Conservation (phyloP, 805 yeast genomes). For the Priceomyces haplophilus region DNA sequence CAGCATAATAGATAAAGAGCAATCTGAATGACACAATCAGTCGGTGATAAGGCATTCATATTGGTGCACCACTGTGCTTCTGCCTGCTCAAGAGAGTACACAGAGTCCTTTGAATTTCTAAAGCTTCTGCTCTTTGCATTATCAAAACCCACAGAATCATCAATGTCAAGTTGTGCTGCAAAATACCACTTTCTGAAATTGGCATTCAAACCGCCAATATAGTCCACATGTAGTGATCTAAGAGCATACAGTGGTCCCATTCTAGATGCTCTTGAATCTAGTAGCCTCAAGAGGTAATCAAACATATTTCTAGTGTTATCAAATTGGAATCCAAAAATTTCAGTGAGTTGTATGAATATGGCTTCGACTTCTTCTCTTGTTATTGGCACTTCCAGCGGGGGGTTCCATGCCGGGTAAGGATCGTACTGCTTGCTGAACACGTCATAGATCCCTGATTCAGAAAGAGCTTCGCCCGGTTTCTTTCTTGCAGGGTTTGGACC, state of each 20-base stretch:
- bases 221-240: constrained; percentile 78
- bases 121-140: constrained; percentile 78
- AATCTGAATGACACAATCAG: constrained; percentile 75
- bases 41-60: constrained; percentile 67
- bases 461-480: constrained; percentile 33
- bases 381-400: constrained; percentile 87
- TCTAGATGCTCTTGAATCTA: constrained; percentile 82
- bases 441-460: constrained; percentile 31
- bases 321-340: constrained; percentile 86
- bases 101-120: constrained; percentile 69
- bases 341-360: constrained; percentile 76
- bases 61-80: constrained; percentile 85
- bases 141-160: constrained; percentile 78
- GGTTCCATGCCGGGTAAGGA: constrained; percentile 99
- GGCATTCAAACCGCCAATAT: constrained; percentile 83
- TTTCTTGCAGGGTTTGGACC: constrained; percentile 25
- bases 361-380: constrained; percentile 82
- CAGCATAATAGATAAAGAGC: constrained; percentile 72
- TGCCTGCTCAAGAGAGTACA: constrained; percentile 73
- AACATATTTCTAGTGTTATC: constrained; percentile 90
- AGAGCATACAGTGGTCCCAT: constrained; percentile 88
- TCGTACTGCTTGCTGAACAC: constrained; percentile 44
- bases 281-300: constrained; percentile 79
- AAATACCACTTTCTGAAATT: constrained; percentile 86
- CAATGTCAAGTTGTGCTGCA: constrained; percentile 84